Evolutionary conservation across 345 rosid genomes (phyloP), one percentile per base, ranked within the genome.

Genomic region (Moringa oleifera): DNA sequence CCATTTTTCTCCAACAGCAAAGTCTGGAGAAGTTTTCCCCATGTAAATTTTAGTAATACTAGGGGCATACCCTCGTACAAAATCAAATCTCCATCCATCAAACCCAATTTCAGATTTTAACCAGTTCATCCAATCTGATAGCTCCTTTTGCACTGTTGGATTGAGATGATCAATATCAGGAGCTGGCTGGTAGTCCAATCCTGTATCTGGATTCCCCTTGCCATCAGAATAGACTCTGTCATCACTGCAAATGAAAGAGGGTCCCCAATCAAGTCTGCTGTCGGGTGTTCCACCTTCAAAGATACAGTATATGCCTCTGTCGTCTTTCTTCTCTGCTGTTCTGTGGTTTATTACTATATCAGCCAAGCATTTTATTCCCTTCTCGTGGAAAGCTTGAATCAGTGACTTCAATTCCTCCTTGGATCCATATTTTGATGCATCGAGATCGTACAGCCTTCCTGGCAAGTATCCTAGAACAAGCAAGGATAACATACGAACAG

Each of bases 121-220:
- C 98, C 98, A 92, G 20, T 85, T 92, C 95, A 89, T 85, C 98
- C 96, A 92, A 46, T 80, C 91, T 0, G 97, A 80, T 57, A 92
- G 62, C 77, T 87, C 95, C 18, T 21, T 74, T 55, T 85, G 93
- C 24, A 80, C 93, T 45, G 74, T 76, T 0, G 75, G 80, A 59
- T 89, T 92, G 64, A 85, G 85, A 63, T 85, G 97, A 66, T 93
- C 97, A 37, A 93, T 87, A 36, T 93, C 98, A 0, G 98, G 98
- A 18, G 98, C 90, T 1, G 77, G 58, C 2, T 4, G 17, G 36
- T 46, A 89, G 67, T 54, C 68, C 2, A 67, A 70, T 11, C 97
- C 96, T 2, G 90, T 71, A 49, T 93, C 97, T 9, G 21, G 83
- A 74, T 87, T 87, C 62, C 98, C 97, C 0, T 68, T 69, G 50